These are phyloP conservation scores for Trebouxia sp. DNA, from an alignment of 139 green algal species.

Conservation along the genomic window DNA sequence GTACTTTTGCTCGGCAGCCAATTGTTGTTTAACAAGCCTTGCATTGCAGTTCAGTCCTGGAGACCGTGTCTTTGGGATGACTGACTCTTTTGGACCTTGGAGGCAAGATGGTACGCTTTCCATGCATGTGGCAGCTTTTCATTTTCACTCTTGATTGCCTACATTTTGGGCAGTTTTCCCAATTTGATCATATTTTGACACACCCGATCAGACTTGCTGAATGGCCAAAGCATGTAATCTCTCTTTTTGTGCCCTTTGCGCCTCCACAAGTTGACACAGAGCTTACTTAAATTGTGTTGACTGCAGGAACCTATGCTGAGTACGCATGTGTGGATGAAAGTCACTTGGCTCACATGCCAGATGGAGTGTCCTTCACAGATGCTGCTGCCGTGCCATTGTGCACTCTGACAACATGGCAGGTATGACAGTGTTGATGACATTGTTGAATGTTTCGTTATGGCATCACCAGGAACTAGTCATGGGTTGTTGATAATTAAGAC, in stretches of 20 bases:
- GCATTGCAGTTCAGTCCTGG: neutral
- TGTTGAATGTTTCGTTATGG: neutral
- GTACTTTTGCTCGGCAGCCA: neutral
- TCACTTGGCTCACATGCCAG: neutral
- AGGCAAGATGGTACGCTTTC: neutral
- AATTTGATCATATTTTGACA: neutral
- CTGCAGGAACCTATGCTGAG: conserved; percentile 24
- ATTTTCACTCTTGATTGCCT: neutral
- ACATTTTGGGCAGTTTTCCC: neutral
- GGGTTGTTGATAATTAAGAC: neutral
- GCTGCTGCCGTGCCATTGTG: neutral
- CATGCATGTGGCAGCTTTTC: neutral
- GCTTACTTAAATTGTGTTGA: too few relatives aligned
- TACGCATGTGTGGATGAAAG: neutral
- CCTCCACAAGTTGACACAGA: too few relatives aligned
- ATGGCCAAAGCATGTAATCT: too few relatives aligned
- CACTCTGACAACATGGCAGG: conserved; percentile 20
- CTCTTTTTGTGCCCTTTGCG: too few relatives aligned
- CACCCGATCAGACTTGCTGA: too few relatives aligned
- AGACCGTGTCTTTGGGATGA: neutral
- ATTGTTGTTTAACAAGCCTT: neutral
- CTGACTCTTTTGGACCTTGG: neutral
- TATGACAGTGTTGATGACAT: neutral
- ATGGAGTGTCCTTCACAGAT: neutral
- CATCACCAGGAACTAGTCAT: too few relatives aligned